Evolutionary conservation across 176 grass and related monocot species (phyloP), one percentile per base, ranked within the genome.

Genomic region (Secale cereale): DNA sequence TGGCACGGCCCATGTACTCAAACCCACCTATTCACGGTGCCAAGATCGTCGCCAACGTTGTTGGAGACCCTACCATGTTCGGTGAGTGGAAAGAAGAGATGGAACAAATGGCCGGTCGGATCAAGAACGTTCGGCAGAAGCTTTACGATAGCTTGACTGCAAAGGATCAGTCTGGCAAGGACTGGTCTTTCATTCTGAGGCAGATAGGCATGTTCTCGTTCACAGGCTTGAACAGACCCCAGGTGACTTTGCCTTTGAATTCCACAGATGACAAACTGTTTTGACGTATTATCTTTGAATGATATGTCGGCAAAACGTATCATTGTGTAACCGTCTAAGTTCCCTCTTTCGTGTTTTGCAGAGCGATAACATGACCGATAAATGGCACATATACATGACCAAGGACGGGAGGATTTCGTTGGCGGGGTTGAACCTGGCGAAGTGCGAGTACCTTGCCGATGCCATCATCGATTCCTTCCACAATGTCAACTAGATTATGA

Each of bases 201-300:
- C 97, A 98, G 90, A 98, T 98, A 16, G 97, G 93, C 89, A 95
- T 98, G 97, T 98, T 98, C 83, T 98, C 97, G 63, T 98, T 86
- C 68, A 98, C 91, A 8, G 93, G 97, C 57, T 91, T 98, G 82
- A 94, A 94, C 88, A 94, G 83, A 92, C 60, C 83, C 77, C 91
- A 98, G 97, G 91, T 92, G 85, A 23, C 65, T 25, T 25, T 70
- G 12, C 10, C 37, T 81, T 61, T n/a, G 20, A 48, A 52, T 64
- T 78, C 14, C 69, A 40, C 27, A 86, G 0, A 79, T 28, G 33
- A 7, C 13, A 7, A 11, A 22, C 4, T 3, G 3, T 20, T 12
- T 32, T 35, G 40, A 66, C 19, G 2, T 14, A 25, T 25, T 20
- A 46, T 73, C 7, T 73, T 13, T 46, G 14, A 25, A 54, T 25